Evolutionary conservation across 495 filamentous ascomycete genomes (phyloP), one percentile per base, ranked within the genome.

Genomic region (Talaromyces adpressus): DNA sequence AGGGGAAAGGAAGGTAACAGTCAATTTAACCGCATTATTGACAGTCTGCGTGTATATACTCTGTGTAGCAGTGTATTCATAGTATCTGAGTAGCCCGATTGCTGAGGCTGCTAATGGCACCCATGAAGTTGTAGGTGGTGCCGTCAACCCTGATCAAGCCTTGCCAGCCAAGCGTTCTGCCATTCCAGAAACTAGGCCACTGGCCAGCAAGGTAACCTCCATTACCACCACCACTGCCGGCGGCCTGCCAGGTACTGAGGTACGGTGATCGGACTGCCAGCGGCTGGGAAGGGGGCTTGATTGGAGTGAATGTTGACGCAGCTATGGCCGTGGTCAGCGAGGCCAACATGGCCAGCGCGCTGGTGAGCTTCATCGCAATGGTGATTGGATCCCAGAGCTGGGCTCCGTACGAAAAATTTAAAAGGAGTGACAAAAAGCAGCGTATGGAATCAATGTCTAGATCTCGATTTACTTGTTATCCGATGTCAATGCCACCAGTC

Each of bases 261-360:
- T 86, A 87, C 2, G 84, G 84, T 1, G 81, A 84, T 64, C 79
- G 82, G 41, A 86, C 84, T 54, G 84, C 84, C 59, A 87, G 67
- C 1, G 84, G 84, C 4, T 85, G 52, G 3, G 83, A 73, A 29
- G 84, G 84, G 22, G 84, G 84, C 0, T 84, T 76, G 59, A 80
- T 79, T 59, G 83, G 84, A 6, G 74, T 73, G 61, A 84, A 85
- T 4, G 74, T 79, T 23, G 83, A 85, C 32, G 49, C 29, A 9
- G 77, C 75, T 49, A 57, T 62, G 36, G 72, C 67, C 9, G 12
- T 20, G 23, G 47, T 30, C 41, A 72, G 32, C 18, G 71, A 45
- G 18, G 36, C 22, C 22, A 60, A 32, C 23, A 54, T 54, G 12
- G 51, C 12, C 51, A 54, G 22, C 51, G 20, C 51, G 9, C 51